Base-by-base conservation (phyloP, 2,329 filamentous ascomycete genomes). In the Aspergillus sp. region DNA sequence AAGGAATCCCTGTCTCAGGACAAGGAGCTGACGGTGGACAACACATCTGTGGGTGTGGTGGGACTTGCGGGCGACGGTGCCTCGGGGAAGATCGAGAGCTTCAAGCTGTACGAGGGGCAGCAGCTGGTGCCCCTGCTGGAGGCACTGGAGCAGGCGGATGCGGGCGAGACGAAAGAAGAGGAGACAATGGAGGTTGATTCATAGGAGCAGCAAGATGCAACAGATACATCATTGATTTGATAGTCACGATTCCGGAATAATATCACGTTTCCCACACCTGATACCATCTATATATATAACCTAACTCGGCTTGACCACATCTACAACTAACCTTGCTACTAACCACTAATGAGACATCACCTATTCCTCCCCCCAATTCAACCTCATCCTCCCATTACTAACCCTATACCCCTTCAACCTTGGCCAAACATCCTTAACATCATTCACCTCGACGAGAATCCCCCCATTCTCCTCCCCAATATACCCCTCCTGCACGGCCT, bases 1-100 rank as follows among this genome's bases (percentile, higher is more conserved):
- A 96, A 96, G 84, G 95, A 99, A 83, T 96, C 90, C 69, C 82
- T 99, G 76, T 90, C 91, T 60, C 94, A 98, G 85, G 95, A 99
- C 80, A 96, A 96, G 83, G 93, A 98, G 84, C 82, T 99, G 76
- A 98, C 94, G 58, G 87, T 97, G 42, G 95, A 98, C 77, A 99
- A 99, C 81, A 96, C 93, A 57, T 96, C 92, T 69, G 86, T 99
- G 57, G 93, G 91, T 39, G 83, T 97, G 62, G 90, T 93, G 21
- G 93, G 93, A 8, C 69, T 86, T 52, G 80, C 85, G 52, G 80
- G 71, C 50, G 76, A 80, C 58, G 77, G 81, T 57, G 82, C 81
- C 74, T 84, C 84, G 77, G 79, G 71, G 51, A 81, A 79, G 68
- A 67, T 90, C 32, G 91, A 98, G 83, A 86, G 86, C 65, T 98